A percentile compares a stretch with the other conserved stretches of the same genome.
Conservation (phyloP, 1,139 yeast species). For the Candida sp. region DNA sequence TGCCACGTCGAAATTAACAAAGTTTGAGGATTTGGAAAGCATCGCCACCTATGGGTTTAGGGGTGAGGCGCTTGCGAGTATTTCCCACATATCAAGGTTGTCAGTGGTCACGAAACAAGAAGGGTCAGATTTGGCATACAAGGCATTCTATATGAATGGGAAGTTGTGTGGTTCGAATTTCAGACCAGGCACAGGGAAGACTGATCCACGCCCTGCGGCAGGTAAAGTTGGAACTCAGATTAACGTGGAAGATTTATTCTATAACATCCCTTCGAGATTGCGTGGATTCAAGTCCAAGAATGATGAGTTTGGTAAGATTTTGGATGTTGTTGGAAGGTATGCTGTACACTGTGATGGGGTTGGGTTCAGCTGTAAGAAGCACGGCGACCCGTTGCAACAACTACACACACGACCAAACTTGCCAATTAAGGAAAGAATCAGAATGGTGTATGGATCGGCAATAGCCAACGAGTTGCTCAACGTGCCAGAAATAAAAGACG, state of each 20-base stretch:
- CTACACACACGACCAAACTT: conserved; percentile 55
- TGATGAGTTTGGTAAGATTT: conserved; percentile 77
- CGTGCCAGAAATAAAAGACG: conserved; percentile 33
- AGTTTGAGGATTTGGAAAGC: conserved; percentile 51
- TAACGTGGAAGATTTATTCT: conserved; percentile 86
- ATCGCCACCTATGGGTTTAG: conserved; percentile 64
- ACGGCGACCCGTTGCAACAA: conserved; percentile 67
- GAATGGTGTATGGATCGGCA: conserved; percentile 72
- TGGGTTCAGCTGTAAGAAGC: conserved; percentile 80
- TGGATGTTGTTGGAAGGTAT: conserved; percentile 87
- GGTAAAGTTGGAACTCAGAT: conserved; percentile 91
- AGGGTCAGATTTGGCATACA: conserved; percentile 66
- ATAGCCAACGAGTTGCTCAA: conserved; percentile 70
- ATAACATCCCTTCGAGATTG: conserved; percentile 82
- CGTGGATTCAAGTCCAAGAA: conserved; percentile 65
- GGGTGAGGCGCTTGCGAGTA: conserved; percentile 65
- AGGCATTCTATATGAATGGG: conserved; percentile 70
- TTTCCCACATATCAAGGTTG: conserved; percentile 66
- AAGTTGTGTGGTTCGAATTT: conserved; percentile 47
- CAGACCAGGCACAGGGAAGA: conserved; percentile 19
- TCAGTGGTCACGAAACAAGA: conserved; percentile 78
- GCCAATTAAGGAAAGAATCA: conserved; percentile 65
- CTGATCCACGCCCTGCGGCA: conserved; percentile 76
- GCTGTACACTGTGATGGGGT: conserved; percentile 74
- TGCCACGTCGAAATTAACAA: conserved; percentile 56